Percentiles rank a stretch among this genome's conserved stretches.
These are phyloP conservation scores for Chrysoporthe deuterocubensis DNA, from an alignment of 2,329 filamentous ascomycete genomes.

Conservation along the genomic window DNA sequence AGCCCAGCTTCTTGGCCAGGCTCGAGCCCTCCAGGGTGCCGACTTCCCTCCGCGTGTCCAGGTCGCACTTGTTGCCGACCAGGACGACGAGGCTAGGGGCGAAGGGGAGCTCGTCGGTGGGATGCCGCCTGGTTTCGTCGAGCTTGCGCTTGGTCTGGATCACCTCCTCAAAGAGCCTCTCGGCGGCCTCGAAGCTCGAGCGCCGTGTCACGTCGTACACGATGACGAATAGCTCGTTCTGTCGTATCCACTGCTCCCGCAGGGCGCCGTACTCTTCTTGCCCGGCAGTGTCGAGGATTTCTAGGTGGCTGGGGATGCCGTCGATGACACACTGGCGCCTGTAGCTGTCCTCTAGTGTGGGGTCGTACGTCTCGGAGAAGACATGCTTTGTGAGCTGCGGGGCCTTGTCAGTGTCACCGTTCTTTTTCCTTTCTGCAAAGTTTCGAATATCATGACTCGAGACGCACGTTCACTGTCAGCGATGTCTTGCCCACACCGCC, in stretches of 20 bases:
- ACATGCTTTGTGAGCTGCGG: conserved; percentile 26
- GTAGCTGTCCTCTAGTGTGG: conserved; percentile 28
- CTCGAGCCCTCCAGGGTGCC: conserved; percentile 26
- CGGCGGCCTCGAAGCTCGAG: conserved; percentile 26
- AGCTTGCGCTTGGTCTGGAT: conserved; percentile 24
- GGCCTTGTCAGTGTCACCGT: not conserved
- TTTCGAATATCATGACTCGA: not conserved
- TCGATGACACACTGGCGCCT: conserved; percentile 28
- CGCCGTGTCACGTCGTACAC: conserved; percentile 27
- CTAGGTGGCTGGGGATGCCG: conserved; percentile 23
- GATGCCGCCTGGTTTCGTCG: conserved; percentile 13
- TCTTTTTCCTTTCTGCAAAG: not conserved
- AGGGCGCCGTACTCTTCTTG: conserved; percentile 29
- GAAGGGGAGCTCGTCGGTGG: conserved; percentile 22
- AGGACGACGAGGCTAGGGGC: conserved; percentile 25
- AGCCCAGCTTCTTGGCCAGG: conserved; percentile 28
- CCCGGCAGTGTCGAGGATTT: conserved; percentile 29
- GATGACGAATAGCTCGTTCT: conserved; percentile 29
- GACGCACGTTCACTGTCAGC: conserved; percentile 26
- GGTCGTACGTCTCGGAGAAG: conserved; percentile 28
- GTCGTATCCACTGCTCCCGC: conserved; percentile 29
- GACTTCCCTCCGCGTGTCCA: conserved; percentile 25
- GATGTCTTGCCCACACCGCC: conserved; percentile 29
- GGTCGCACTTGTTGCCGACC: conserved; percentile 29
- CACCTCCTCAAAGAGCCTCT: conserved; percentile 28